phyloP scores from a whole-genome alignment of 2,329 filamentous ascomycete genomes.

The Kalmusia sp. region DNA sequence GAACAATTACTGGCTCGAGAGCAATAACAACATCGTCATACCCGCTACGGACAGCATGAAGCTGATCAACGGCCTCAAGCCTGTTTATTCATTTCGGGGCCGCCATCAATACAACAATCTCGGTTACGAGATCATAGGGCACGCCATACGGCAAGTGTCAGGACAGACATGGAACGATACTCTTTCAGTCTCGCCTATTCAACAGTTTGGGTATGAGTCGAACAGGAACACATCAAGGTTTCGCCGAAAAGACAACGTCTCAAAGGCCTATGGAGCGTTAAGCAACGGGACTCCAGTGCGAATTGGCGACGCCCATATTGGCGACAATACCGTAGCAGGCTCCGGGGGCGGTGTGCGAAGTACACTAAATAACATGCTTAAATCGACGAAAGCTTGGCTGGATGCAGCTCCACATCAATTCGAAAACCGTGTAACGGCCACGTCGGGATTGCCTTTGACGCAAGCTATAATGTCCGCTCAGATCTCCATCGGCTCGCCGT shows the following conservation, averaged over 20 bases:
- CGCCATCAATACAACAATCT: background rate
- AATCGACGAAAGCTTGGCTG: background rate
- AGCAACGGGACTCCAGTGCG: background rate
- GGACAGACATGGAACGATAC: background rate
- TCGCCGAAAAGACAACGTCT: background rate
- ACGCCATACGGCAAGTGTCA: background rate
- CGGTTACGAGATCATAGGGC: background rate
- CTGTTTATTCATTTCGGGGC: background rate
- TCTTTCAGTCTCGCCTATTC: background rate
- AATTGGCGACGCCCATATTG: background rate
- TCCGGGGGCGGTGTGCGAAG: background rate
- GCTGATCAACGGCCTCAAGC: constrained; percentile 1
- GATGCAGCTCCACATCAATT: background rate
- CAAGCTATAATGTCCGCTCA: background rate
- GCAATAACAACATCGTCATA: background rate
- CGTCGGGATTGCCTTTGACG: background rate
- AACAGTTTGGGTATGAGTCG: background rate
- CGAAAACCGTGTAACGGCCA: background rate
- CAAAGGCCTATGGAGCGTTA: background rate
- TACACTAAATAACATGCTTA: background rate
- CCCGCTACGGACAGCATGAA: background rate
- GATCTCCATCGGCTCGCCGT: background rate
- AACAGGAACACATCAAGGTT: background rate
- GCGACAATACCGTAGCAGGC: background rate
- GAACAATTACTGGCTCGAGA: background rate